Evolutionary conservation across 805 yeast species (phyloP).

Genomic region (Metschnikowia aberdeeniae): DNA sequence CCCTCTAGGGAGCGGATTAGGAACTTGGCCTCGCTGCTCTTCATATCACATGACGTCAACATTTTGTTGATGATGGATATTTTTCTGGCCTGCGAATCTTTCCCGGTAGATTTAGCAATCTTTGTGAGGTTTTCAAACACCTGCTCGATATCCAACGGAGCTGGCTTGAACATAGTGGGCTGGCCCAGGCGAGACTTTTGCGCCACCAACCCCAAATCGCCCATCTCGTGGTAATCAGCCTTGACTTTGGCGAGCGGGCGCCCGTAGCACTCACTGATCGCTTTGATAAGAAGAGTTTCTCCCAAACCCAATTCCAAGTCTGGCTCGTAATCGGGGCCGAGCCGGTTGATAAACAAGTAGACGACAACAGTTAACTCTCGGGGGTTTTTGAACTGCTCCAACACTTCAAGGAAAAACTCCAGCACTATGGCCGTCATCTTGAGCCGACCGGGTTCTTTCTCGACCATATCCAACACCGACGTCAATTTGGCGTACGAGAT

Average conservation of each 20-base stretch:
- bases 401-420: conserved; percentile 62
- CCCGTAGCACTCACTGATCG: conserved; percentile 88
- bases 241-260: conserved; percentile 67
- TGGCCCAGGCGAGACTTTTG: conserved; percentile 78
- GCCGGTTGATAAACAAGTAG: conserved; percentile 78
- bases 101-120: conserved; percentile 77
- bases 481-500: conserved; percentile 44
- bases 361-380: conserved; percentile 64
- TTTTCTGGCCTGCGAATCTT: conserved; percentile 75
- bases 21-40: conserved; percentile 74
- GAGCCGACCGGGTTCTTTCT: conserved; percentile 74
- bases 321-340: conserved; percentile 92
- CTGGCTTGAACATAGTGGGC: conserved; percentile 90
- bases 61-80: conserved; percentile 74
- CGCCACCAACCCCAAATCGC: conserved; percentile 91
- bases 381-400: conserved; percentile 38
- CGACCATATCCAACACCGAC: conserved; percentile 71
- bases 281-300: conserved; percentile 81
- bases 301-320: conserved; percentile 93
- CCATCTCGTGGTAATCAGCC: conserved; percentile 69
- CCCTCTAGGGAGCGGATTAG: conserved; percentile 89
- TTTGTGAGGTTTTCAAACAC: conserved; percentile 73
- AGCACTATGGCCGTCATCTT: conserved; percentile 76
- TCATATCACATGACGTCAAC: conserved; percentile 79
- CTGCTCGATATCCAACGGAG: conserved; percentile 63